These are phyloP conservation scores for Hibiscus mutabilis DNA, from an alignment of 345 rosid species.

Conservation along the genomic window DNA sequence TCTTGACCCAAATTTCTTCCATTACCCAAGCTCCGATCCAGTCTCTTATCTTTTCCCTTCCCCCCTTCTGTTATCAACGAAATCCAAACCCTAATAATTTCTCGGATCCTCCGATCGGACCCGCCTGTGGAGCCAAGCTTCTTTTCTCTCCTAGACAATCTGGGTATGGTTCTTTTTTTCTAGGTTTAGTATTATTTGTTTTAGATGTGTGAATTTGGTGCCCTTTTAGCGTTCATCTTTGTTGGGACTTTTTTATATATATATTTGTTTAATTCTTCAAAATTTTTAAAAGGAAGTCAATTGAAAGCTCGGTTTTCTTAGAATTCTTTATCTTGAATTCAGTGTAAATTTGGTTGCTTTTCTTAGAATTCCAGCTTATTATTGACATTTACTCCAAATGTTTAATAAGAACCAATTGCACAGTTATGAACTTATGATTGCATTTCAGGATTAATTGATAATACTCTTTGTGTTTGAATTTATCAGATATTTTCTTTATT, in stretches of 20 bases:
- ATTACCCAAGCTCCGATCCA: slow-evolving; percentile 9
- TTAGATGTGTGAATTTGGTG: not conserved
- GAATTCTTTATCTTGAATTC: not conserved
- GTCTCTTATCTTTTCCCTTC: not conserved
- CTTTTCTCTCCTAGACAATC: not conserved
- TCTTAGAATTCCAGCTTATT: too few relatives aligned
- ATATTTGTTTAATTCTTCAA: not conserved
- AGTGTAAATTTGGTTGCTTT: not conserved
- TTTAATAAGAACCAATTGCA: too few relatives aligned
- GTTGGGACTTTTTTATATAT: not conserved
- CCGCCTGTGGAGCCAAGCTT: slow-evolving; percentile 3
- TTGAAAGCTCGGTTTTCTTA: not conserved
- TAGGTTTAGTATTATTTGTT: not conserved
- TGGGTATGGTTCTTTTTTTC: not conserved
- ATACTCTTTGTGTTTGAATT: not conserved
- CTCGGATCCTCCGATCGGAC: slow-evolving; percentile 7
- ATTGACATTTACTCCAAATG: too few relatives aligned
- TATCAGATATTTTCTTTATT: not conserved
- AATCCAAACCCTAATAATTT: slow-evolving; percentile 4
- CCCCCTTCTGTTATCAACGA: not conserved
- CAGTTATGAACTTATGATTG: too few relatives aligned
- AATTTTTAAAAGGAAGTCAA: not conserved
- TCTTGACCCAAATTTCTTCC: slow-evolving; percentile 15
- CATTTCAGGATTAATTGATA: too few relatives aligned
- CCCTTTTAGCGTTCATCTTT: not conserved